These are phyloP conservation scores for Petrea volubilis DNA, from an alignment of 257 asterid genomes.

Conservation along the genomic window DNA sequence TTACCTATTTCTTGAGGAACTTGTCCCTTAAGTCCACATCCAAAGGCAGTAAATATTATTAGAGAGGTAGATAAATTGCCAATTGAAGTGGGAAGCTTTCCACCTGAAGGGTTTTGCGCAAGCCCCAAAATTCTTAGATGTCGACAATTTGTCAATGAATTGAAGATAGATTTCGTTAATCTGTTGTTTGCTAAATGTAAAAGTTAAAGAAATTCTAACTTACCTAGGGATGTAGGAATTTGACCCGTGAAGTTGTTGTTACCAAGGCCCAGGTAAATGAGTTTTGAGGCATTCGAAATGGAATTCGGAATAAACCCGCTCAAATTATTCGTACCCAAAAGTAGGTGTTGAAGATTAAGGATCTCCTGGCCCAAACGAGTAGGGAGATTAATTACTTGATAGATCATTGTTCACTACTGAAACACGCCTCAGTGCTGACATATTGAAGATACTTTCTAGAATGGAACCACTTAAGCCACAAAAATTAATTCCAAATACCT, in stretches of 20 bases:
- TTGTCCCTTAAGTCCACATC: background rate
- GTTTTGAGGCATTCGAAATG: constrained; percentile 17
- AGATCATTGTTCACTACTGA: background rate
- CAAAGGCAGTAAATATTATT: background rate
- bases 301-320: constrained; percentile 24
- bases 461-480: constrained; percentile 21
- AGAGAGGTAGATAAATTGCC: constrained; percentile 18
- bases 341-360: constrained; percentile 32
- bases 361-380: constrained; percentile 5
- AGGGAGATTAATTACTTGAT: constrained; percentile 32
- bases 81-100: constrained; percentile 3
- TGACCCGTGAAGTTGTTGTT: constrained; percentile 8
- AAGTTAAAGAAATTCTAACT: constrained; percentile 2
- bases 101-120: background rate
- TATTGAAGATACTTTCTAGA: constrained; percentile 33
- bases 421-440: constrained; percentile 24
- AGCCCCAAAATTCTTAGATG: background rate
- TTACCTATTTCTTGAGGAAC: constrained; percentile 21
- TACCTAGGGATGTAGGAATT: constrained; percentile 16
- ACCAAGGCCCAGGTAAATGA: constrained; percentile 1
- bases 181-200: background rate
- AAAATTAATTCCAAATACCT: background rate
- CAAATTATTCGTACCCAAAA: constrained; percentile 20
- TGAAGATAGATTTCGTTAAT: background rate
- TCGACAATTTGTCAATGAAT: constrained; percentile 18